Conservation (phyloP, 441 rosid genomes). For the Populus hybrid region DNA sequence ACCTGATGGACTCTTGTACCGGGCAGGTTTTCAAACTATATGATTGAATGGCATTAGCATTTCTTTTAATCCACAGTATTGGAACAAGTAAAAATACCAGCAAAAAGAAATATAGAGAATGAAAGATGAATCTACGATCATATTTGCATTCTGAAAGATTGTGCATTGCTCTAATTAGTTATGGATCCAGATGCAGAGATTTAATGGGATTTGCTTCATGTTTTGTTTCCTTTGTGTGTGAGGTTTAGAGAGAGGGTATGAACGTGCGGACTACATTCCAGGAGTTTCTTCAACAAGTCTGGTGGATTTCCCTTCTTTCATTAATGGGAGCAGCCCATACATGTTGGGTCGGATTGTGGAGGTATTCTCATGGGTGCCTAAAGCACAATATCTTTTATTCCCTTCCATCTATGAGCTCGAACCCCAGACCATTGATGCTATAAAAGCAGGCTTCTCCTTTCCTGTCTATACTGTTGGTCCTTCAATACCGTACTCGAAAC, state of each 20-base stretch:
- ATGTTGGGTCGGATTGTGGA: constrained; percentile 12
- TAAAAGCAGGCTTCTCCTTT: constrained; percentile 17
- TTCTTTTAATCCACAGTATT: too few relatives aligned
- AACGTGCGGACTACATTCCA: constrained; percentile 38
- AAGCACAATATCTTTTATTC: constrained; percentile 40
- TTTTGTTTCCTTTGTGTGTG: background rate
- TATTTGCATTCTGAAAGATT: too few relatives aligned
- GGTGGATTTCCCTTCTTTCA: constrained; percentile 31
- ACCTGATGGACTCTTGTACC: too few relatives aligned
- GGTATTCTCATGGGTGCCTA: constrained; percentile 24
- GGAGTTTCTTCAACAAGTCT: constrained; percentile 32
- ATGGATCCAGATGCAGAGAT: too few relatives aligned
- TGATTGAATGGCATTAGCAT: too few relatives aligned
- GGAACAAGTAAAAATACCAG: too few relatives aligned
- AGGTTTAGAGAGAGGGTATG: constrained; percentile 22
- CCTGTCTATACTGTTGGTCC: constrained; percentile 47
- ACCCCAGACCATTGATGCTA: constrained; percentile 26
- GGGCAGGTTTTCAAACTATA: too few relatives aligned
- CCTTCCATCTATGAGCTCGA: constrained; percentile 41
- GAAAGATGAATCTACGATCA: too few relatives aligned
- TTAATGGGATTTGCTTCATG: background rate
- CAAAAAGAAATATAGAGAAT: too few relatives aligned
- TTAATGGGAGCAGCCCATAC: constrained; percentile 11
- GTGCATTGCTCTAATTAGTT: too few relatives aligned
- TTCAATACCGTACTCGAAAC: constrained; percentile 32